Conservation (phyloP, 2,329 filamentous ascomycete genomes). For the Aspergillus sp. region DNA sequence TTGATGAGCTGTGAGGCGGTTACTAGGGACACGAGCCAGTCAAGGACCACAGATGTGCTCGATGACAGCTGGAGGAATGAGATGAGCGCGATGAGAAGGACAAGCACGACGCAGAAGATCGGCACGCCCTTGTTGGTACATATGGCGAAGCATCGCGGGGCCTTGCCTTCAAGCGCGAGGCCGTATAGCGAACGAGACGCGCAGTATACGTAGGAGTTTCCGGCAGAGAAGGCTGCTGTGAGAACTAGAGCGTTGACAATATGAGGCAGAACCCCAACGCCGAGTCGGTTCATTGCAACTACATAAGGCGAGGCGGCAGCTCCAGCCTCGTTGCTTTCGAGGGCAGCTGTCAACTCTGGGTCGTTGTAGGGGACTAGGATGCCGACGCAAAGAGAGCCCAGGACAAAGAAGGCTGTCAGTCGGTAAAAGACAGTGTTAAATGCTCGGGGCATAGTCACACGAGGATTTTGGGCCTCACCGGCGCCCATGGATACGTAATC, state of each 20-base stretch:
- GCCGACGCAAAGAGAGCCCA: constrained; percentile 67
- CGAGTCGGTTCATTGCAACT: constrained; percentile 60
- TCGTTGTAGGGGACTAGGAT: constrained; percentile 68
- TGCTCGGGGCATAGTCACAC: constrained; percentile 66
- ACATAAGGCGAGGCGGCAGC: constrained; percentile 63
- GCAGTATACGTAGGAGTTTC: constrained; percentile 58
- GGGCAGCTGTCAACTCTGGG: constrained; percentile 28
- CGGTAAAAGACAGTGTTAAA: constrained; percentile 76
- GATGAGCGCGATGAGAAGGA: constrained; percentile 41
- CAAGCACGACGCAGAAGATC: constrained; percentile 51
- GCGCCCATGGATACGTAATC: constrained; percentile 61
- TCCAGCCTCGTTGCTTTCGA: constrained; percentile 31
- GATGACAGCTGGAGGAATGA: too few species aligned
- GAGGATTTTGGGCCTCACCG: constrained; percentile 66
- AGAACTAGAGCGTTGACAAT: constrained; percentile 59
- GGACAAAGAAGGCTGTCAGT: constrained; percentile 68
- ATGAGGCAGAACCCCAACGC: constrained; percentile 54
- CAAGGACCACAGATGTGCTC: constrained; percentile 50
- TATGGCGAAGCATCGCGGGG: constrained; percentile 56
- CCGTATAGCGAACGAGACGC: constrained; percentile 55
- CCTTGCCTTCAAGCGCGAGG: constrained; percentile 54
- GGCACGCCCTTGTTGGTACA: constrained; percentile 56
- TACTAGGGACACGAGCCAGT: constrained; percentile 57
- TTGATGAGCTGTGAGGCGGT: constrained; percentile 59
- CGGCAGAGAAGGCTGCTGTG: constrained; percentile 58